A percentile compares a stretch with the other conserved stretches of the same genome.
Conservation (phyloP, 208 protist species). For the Phytomonas serpens region DNA sequence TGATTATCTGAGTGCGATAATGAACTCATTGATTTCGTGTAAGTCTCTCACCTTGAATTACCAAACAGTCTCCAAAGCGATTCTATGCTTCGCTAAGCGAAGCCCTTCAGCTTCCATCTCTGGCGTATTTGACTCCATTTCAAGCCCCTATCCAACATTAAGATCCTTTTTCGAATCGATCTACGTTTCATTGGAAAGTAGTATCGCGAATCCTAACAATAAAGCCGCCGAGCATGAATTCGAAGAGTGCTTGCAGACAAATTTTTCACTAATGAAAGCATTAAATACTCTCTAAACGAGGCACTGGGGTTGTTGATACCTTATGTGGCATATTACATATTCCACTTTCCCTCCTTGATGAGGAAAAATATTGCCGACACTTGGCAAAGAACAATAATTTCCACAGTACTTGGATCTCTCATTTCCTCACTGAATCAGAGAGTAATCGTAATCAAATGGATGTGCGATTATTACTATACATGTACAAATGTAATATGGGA, state of each 20-base stretch:
- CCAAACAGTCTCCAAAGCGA: slow-evolving; percentile 18
- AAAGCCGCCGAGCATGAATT: neutral
- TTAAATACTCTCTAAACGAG: neutral
- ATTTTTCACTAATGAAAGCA: neutral
- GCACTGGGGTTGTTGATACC: neutral
- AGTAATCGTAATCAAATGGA: neutral
- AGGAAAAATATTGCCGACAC: neutral
- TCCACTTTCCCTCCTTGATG: neutral
- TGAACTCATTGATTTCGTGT: slow-evolving; percentile 21
- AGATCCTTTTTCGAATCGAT: slow-evolving; percentile 16
- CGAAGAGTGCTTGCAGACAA: neutral
- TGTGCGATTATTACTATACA: neutral
- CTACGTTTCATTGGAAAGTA: neutral
- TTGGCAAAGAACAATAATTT: neutral
- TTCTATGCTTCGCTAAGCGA: slow-evolving; percentile 17
- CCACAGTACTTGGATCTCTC: neutral
- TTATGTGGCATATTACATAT: neutral
- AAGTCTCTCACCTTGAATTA: slow-evolving; percentile 20
- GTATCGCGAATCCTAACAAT: neutral
- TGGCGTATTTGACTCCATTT: slow-evolving; percentile 13
- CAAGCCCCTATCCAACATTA: slow-evolving; percentile 14
- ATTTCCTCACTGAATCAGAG: neutral
- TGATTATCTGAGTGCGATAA: slow-evolving; percentile 21
- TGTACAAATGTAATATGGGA: neutral
- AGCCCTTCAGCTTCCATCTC: slow-evolving; percentile 11